phyloP scores from a whole-genome alignment of 2,329 filamentous ascomycete species.

The Pyrenophora tritici-repentis region DNA sequence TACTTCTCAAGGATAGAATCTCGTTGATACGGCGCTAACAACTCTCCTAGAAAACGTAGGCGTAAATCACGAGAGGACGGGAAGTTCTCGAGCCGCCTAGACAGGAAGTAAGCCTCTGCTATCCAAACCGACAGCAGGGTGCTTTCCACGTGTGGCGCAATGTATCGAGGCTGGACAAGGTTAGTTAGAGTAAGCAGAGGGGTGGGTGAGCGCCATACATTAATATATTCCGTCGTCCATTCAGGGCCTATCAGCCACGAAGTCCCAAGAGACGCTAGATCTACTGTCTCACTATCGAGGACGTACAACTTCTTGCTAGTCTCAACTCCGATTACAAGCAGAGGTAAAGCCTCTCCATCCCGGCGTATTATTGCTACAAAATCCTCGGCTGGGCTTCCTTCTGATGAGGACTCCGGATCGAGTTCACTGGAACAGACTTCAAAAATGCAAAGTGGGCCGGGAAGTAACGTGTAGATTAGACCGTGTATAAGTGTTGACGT shows the following conservation, averaged over 20 bases:
- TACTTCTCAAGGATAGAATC: conserved; percentile 5
- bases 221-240: conserved; percentile 4
- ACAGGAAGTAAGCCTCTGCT: conserved; percentile 2
- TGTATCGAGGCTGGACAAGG: background rate
- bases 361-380: background rate
- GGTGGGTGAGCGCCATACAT: background rate
- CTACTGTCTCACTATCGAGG: background rate
- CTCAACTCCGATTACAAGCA: background rate
- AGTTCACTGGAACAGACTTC: background rate
- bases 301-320: background rate
- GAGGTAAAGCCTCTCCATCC: background rate
- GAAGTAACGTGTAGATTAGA: background rate
- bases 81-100: background rate
- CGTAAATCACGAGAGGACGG: conserved; percentile 3
- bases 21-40: conserved; percentile 2
- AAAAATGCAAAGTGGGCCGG: background rate
- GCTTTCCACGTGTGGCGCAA: conserved; percentile 2
- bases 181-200: background rate
- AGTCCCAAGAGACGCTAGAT: background rate
- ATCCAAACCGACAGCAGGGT: conserved; percentile 6
- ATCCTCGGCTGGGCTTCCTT: background rate
- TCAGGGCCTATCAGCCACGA: background rate
- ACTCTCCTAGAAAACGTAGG: conserved; percentile 6
- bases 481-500: conserved; percentile 1
- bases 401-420: background rate